Conservation (phyloP, 75 land plant species). For the Pinus albicaulis region DNA sequence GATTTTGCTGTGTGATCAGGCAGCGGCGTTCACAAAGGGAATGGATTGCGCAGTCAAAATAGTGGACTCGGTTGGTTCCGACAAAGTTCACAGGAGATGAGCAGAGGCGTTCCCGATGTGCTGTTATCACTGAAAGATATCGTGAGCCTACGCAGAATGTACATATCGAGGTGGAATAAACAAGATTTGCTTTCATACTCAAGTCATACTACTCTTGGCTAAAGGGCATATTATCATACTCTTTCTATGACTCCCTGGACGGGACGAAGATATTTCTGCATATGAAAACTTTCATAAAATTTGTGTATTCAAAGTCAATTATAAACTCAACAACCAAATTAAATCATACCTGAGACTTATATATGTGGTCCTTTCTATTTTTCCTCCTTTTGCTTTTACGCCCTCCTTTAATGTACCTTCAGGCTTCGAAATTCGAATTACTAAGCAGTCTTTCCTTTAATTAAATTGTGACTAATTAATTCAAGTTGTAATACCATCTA, state of each 20-base stretch:
- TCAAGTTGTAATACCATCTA: too few relatives aligned
- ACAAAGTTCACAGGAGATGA: not conserved
- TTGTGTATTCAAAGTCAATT: too few relatives aligned
- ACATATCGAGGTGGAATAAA: not conserved
- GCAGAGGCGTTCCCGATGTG: not conserved
- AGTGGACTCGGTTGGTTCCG: not conserved
- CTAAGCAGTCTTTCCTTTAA: too few relatives aligned
- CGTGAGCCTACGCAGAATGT: not conserved
- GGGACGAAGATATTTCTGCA: slow-evolving; percentile 4
- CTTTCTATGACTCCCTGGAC: slow-evolving; percentile 4
- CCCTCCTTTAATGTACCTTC: too few relatives aligned
- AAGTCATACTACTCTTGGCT: not conserved
- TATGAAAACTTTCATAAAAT: too few relatives aligned
- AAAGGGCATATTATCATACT: not conserved
- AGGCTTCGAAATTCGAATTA: too few relatives aligned
- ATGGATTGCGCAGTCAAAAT: not conserved
- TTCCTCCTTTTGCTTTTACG: too few relatives aligned
- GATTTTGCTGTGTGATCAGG: not conserved
- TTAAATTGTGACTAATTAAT: too few relatives aligned
- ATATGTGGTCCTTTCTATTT: too few relatives aligned
- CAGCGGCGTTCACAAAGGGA: not conserved
- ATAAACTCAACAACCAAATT: too few relatives aligned
- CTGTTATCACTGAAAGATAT: not conserved
- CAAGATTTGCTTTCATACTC: slow-evolving; percentile 11
- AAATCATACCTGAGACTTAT: too few relatives aligned